A percentile compares a stretch with the other conserved stretches of the same genome.
phyloP scores from a whole-genome alignment of 139 green algal genomes.

The Picochlorum sp. region DNA sequence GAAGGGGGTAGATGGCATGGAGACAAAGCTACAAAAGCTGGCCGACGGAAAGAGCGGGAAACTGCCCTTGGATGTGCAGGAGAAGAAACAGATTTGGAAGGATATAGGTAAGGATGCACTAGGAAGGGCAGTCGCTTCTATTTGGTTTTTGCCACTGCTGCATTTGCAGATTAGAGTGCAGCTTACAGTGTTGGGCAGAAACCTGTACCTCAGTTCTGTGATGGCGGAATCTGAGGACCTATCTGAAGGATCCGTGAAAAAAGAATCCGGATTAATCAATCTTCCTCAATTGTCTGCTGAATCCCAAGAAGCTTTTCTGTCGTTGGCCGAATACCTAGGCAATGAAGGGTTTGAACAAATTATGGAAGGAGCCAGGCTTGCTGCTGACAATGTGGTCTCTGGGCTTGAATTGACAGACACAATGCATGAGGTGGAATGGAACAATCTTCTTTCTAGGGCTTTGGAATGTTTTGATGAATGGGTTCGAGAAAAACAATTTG shows the following conservation, averaged over 20 bases:
- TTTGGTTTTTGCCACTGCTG: conserved; percentile 56
- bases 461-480: conserved; percentile 1
- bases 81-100: conserved; percentile 48
- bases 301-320: conserved; percentile 37
- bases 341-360: conserved; percentile 5
- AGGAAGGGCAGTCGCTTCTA: conserved; percentile 13
- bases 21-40: conserved; percentile 23
- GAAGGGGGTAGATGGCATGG: conserved; percentile 23
- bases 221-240: conserved; percentile 22
- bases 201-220: conserved; percentile 56
- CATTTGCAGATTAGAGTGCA: conserved; percentile 58
- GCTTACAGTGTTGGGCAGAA: conserved; percentile 64
- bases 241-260: no score
- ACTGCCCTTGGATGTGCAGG: conserved; percentile 8
- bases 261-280: neutral
- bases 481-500: no score
- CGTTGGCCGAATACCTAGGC: conserved; percentile 28
- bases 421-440: neutral
- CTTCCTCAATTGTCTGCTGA: conserved; percentile 12
- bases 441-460: no score
- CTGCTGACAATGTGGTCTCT: neutral
- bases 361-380: neutral
- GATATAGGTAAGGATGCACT: conserved; percentile 43
- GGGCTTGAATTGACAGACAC: no score
- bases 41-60: conserved; percentile 27